Evolutionary conservation across 306 rosid species (phyloP).

Genomic region (Vigna reflexopilosa): DNA sequence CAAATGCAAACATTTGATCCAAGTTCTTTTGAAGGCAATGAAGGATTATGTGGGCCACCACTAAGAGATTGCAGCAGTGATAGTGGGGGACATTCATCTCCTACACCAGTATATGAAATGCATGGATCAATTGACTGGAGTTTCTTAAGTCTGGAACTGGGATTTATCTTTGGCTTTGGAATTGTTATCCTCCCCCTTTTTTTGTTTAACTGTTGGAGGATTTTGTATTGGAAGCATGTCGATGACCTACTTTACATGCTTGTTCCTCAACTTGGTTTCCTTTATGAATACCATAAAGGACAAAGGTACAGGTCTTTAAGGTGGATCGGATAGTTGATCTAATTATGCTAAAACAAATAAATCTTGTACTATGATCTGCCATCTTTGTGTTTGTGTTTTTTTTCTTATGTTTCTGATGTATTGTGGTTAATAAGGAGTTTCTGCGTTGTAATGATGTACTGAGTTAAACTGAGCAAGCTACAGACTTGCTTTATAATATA

Average conservation of each 20-base stretch:
- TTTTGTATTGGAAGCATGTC: constrained; percentile 27
- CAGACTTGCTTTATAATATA: background rate
- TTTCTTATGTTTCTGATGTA: background rate
- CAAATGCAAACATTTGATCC: constrained; percentile 34
- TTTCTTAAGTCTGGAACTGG: constrained; percentile 39
- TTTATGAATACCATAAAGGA: no score
- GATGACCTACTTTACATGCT: constrained; percentile 31
- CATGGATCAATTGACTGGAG: constrained; percentile 20
- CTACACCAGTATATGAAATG: background rate
- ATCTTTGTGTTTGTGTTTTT: background rate
- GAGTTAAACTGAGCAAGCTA: background rate
- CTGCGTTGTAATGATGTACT: background rate
- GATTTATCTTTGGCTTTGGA: constrained; percentile 48
- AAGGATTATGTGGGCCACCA: constrained; percentile 52
- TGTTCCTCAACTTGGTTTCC: constrained; percentile 29
- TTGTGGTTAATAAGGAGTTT: background rate
- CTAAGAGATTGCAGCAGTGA: background rate
- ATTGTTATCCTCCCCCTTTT: constrained; percentile 15
- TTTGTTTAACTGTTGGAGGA: constrained; percentile 41
- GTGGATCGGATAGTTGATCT: constrained; percentile 4
- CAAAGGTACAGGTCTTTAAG: background rate
- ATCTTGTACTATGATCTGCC: background rate
- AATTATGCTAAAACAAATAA: background rate
- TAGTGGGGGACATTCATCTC: background rate
- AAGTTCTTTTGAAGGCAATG: constrained; percentile 37